These are phyloP conservation scores for Pestalotiopsis sp. DNA, from an alignment of 2,329 filamentous ascomycete species.

Conservation along the genomic window DNA sequence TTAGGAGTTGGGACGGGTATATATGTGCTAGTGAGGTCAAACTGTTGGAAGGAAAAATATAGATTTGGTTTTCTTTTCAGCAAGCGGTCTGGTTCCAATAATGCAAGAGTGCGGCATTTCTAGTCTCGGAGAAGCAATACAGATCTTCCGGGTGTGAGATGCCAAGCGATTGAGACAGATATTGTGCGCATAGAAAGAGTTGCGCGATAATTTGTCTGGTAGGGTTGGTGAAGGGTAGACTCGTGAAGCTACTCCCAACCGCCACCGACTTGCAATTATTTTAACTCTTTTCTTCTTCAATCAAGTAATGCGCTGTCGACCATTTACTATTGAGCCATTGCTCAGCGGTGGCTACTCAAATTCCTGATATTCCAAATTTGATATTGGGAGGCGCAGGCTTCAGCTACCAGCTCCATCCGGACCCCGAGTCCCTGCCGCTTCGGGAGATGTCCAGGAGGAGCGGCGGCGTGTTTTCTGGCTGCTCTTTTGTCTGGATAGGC, in stretches of 20 bases:
- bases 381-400: not conserved
- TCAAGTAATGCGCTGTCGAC: not conserved
- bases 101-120: not conserved
- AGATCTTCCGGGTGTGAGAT: too few relatives aligned
- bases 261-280: not conserved
- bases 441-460: not conserved
- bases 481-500: not conserved
- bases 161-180: too few relatives aligned
- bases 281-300: not conserved
- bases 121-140: too few relatives aligned
- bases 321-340: not conserved
- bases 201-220: too few relatives aligned
- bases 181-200: too few relatives aligned
- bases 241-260: too few relatives aligned
- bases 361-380: not conserved
- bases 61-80: too few relatives aligned
- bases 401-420: not conserved
- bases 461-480: slow-evolving; percentile 1
- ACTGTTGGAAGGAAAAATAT: not conserved
- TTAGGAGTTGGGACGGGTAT: not conserved
- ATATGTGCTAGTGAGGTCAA: not conserved
- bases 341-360: not conserved
- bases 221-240: too few relatives aligned
- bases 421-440: not conserved
- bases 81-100: not conserved